Evolutionary conservation across 2,329 filamentous ascomycete species (phyloP).

Genomic region (Colletotrichum incanum): DNA sequence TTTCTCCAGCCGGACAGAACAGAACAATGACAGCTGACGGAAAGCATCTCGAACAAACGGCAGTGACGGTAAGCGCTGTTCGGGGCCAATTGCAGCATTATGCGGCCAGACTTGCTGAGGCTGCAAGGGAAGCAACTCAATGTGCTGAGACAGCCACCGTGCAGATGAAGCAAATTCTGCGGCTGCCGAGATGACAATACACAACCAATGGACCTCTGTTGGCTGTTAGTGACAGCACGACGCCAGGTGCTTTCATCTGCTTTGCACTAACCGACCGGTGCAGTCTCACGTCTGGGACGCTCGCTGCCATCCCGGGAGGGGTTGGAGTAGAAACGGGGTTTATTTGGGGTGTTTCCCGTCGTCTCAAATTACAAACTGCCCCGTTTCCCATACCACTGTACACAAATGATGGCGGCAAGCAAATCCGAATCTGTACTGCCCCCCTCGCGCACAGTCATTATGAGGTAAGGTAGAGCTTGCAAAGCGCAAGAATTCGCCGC

Average conservation of each 20-base stretch:
- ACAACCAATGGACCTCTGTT: background rate
- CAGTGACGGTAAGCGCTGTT: slow-evolving; percentile 9
- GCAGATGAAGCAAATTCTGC: background rate
- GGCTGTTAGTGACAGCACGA: background rate
- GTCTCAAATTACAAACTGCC: slow-evolving; percentile 14
- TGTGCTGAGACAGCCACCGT: slow-evolving; percentile 21
- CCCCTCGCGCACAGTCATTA: background rate
- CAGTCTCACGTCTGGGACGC: slow-evolving; percentile 4
- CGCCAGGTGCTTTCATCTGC: slow-evolving; percentile 7
- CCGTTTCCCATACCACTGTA: slow-evolving; percentile 7
- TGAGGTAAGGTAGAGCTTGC: background rate
- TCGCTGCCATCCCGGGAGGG: slow-evolving; percentile 1
- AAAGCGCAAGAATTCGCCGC: slow-evolving; percentile 1
- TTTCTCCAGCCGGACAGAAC: background rate
- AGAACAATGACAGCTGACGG: background rate
- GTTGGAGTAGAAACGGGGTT: slow-evolving; percentile 2
- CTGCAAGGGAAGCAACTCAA: slow-evolving; percentile 6
- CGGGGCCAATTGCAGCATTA: slow-evolving; percentile 7
- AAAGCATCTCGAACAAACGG: background rate
- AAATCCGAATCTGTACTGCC: background rate
- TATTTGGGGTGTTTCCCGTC: slow-evolving; percentile 12
- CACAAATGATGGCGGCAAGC: background rate
- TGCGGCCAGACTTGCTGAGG: slow-evolving; percentile 9
- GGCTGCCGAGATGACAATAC: background rate
- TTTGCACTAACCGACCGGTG: background rate